Conservation (phyloP, 306 rosid genomes). For the Cotoneaster glaucophyllus region DNA sequence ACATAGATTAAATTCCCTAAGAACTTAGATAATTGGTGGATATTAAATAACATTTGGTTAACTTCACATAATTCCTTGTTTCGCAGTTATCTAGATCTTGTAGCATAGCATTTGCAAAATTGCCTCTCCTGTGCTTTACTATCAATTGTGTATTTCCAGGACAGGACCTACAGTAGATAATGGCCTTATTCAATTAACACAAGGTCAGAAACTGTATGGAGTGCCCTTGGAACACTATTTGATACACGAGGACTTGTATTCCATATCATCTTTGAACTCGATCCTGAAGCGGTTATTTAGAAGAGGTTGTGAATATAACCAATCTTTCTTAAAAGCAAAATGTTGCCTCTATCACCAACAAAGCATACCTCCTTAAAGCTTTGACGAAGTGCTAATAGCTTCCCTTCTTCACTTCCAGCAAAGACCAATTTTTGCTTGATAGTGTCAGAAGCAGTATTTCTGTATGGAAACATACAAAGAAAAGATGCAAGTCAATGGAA, state of each 20-base stretch:
- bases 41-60: not conserved
- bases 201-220: not conserved
- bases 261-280: not conserved
- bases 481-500: slow-evolving; percentile 11
- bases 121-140: not conserved
- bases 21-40: not conserved
- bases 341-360: not conserved
- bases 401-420: slow-evolving; percentile 95
- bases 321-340: not conserved
- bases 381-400: slow-evolving; percentile 82
- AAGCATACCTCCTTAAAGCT: slow-evolving; percentile 76
- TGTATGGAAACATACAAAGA: slow-evolving; percentile 27
- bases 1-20: not conserved
- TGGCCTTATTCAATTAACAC: not conserved
- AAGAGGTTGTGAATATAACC: not conserved
- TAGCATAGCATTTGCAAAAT: not conserved
- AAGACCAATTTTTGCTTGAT: slow-evolving; percentile 76
- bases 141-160: not conserved
- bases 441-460: slow-evolving; percentile 89
- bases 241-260: not conserved
- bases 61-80: not conserved
- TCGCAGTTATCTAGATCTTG: not conserved
- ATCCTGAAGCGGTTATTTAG: not conserved
- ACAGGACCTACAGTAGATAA: not conserved
- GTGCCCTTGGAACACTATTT: not conserved